Conservation (phyloP, 176 grass and related monocot species). For the Zea luxurians region DNA sequence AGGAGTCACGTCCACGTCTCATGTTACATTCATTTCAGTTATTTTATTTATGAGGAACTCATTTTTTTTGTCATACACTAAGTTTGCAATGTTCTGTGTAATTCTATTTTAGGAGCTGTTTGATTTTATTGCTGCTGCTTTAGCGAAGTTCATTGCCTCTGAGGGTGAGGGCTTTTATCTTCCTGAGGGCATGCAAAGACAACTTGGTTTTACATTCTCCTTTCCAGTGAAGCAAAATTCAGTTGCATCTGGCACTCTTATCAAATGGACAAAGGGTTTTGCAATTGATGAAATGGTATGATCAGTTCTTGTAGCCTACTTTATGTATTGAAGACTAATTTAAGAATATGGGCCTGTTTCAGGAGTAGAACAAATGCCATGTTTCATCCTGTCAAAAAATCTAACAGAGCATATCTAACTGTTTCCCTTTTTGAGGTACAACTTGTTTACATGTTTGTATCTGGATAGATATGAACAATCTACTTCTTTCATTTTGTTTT, state of each 20-base stretch:
- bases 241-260: conserved; percentile 72
- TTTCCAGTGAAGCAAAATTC: conserved; percentile 85
- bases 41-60: background rate
- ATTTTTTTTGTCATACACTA: background rate
- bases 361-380: background rate
- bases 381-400: background rate
- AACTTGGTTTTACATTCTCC: conserved; percentile 90
- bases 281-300: conserved; percentile 67
- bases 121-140: conserved; percentile 67
- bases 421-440: background rate
- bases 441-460: background rate
- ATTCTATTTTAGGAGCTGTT: conserved; percentile 69
- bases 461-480: background rate
- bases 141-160: conserved; percentile 66
- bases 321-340: background rate
- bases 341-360: background rate
- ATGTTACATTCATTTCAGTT: background rate
- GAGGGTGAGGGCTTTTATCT: conserved; percentile 71
- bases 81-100: background rate
- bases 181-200: conserved; percentile 63
- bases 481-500: conserved; percentile 12
- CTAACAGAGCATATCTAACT: background rate
- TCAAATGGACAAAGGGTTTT: conserved; percentile 92
- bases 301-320: conserved; percentile 35
- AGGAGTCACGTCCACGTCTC: background rate